Base-by-base conservation (phyloP, 2,329 filamentous ascomycete genomes). In the Calonectria naviculata region DNA sequence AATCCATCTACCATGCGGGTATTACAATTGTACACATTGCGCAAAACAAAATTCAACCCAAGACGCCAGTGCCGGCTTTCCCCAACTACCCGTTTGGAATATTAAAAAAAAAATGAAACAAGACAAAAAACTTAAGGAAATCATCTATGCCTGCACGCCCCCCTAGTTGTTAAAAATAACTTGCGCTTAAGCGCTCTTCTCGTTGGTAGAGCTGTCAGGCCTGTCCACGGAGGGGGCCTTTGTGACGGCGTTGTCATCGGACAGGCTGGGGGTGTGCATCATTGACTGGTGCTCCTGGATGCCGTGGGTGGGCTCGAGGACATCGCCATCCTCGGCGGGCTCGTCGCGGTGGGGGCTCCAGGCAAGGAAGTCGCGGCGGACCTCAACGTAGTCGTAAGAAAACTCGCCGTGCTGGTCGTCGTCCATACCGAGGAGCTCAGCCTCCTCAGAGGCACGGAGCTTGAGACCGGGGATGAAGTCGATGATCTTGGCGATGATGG, bases 391-490 rank as follows among this genome's bases (percentile, higher is more conserved):
- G 83, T 97, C 94, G 87, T 96, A 96, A 15, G 94, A 94, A 81
- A 96, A 97, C 84, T 97, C 94, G 83, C 94, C 94, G 77, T 96
- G 93, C 85, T 97, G 94, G 84, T 96, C 94, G 81, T 96, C 94
- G 80, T 97, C 94, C 93, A 96, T 95, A 76, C 94, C 94, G 68
- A 96, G 90, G 15, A 96, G 90, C 84, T 97, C 94, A 28, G 94
- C 94, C 83, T 95, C 93, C 79, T 95, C 93, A 29, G 90, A 93
- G 10, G 94, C 93, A 69, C 94, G 93, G 54, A 97, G 92, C 81
- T 95, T 90, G 24, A 97, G 89, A 56, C 94, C 94, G 29, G 94
- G 94, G 26, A 95, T 87, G 74, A 91, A 81, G 85, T 97, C 92
- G 84, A 97, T 93, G 79, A 85, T 80, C 84, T 93, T 94, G 72